Evolutionary conservation across 164 flowering plant species (phyloP).

Genomic region (Brasenia schreberi): DNA sequence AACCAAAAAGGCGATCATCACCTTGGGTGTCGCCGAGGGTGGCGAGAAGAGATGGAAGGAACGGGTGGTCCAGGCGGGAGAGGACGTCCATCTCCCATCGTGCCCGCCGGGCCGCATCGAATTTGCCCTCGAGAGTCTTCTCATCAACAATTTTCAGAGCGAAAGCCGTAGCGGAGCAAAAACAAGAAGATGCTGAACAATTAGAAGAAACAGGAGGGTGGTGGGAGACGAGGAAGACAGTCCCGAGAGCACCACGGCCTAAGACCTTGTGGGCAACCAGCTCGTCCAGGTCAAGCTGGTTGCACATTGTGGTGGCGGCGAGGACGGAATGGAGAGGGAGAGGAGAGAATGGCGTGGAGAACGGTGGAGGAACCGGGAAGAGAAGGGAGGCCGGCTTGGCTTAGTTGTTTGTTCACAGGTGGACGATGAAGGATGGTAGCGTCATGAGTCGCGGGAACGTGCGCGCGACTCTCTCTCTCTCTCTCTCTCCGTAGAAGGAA

Average conservation of each 20-base stretch:
- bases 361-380: not conserved
- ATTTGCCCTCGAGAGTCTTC: slow-evolving; percentile 25
- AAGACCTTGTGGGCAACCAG: slow-evolving; percentile 45
- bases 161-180: slow-evolving; percentile 34
- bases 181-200: not conserved
- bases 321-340: slow-evolving; percentile 2
- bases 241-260: slow-evolving; percentile 92
- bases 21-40: slow-evolving; percentile 27
- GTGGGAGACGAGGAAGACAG: slow-evolving; percentile 56
- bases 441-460: not conserved
- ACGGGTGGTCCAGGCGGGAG: slow-evolving; percentile 46
- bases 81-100: slow-evolving; percentile 73
- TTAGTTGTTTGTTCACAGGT: not conserved
- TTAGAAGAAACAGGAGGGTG: too few relatives aligned
- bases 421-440: not conserved
- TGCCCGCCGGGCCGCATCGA: slow-evolving; percentile 62
- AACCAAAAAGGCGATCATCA: slow-evolving; percentile 32
- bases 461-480: not conserved
- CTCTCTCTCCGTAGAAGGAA: too few relatives aligned
- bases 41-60: slow-evolving; percentile 60
- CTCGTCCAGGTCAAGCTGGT: slow-evolving; percentile 31
- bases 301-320: slow-evolving; percentile 5
- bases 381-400: not conserved
- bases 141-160: slow-evolving; percentile 85
- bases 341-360: not conserved